A percentile compares a stretch with the other conserved stretches of the same genome.
These are phyloP conservation scores for Globisporangium mamillatum DNA, from an alignment of 352 stramenopile species.

Conservation along the genomic window DNA sequence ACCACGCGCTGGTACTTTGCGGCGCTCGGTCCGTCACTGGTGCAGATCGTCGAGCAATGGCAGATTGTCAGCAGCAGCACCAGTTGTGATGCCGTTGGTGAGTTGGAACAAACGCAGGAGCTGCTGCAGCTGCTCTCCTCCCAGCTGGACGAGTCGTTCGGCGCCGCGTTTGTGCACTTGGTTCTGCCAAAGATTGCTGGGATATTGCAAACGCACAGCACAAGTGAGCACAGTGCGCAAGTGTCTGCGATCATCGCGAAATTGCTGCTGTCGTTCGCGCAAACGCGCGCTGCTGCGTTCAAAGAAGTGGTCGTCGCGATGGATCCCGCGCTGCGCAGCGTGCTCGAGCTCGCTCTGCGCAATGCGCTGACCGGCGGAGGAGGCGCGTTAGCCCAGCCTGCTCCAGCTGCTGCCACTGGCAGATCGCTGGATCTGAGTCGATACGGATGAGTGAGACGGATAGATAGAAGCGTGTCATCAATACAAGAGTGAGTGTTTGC, in stretches of 20 bases:
- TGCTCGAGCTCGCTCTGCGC: slow-evolving; percentile 43
- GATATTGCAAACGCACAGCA: slow-evolving; percentile 31
- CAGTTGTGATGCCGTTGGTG: slow-evolving; percentile 20
- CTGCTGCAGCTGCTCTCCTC: slow-evolving; percentile 44
- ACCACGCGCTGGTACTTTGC: slow-evolving; percentile 48
- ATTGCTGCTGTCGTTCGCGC: slow-evolving; percentile 49
- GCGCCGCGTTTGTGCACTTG: slow-evolving; percentile 50
- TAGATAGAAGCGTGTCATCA: not conserved
- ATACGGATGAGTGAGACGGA: slow-evolving; percentile 27
- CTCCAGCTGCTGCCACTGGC: not conserved
- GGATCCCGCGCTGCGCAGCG: slow-evolving; percentile 27
- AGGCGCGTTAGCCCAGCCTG: not conserved
- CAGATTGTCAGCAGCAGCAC: slow-evolving; percentile 11
- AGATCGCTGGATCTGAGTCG: slow-evolving; percentile 50
- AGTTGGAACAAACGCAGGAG: slow-evolving; percentile 42
- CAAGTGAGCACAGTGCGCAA: slow-evolving; percentile 7
- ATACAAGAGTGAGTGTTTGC: not conserved
- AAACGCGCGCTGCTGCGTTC: slow-evolving; percentile 47
- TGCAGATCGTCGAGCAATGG: slow-evolving; percentile 24
- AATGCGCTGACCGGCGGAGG: slow-evolving; percentile 31
- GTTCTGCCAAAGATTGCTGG: slow-evolving; percentile 51
- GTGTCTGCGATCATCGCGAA: slow-evolving; percentile 26
- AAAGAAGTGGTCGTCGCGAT: slow-evolving; percentile 51
- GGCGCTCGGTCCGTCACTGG: slow-evolving; percentile 33
- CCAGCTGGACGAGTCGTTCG: slow-evolving; percentile 47